Conservation (phyloP, 306 rosid genomes). For the Begonia masoniana region DNA sequence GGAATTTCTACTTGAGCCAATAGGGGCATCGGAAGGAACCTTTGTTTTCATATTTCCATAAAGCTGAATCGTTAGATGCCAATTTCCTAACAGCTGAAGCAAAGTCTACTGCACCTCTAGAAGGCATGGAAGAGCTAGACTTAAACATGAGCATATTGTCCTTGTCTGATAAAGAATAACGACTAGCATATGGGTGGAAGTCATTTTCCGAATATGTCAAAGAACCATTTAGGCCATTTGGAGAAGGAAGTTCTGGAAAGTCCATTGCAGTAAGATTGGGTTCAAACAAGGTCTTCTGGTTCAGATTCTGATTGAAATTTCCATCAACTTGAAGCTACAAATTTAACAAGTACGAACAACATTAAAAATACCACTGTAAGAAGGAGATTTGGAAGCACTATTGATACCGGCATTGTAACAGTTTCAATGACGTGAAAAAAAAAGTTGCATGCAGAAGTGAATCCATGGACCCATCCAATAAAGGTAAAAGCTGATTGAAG, state of each 20-base stretch:
- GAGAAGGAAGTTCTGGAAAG: constrained; percentile 62
- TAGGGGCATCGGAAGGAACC: constrained; percentile 62
- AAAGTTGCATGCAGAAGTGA: no score
- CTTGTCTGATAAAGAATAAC: constrained; percentile 52
- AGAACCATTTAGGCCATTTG: constrained; percentile 41
- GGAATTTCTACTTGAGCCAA: constrained; percentile 76
- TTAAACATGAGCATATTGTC: constrained; percentile 62
- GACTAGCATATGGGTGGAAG: constrained; percentile 49
- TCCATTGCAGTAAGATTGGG: constrained; percentile 76
- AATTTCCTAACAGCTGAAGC: constrained; percentile 94
- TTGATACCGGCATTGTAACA: neutral
- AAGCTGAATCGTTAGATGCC: constrained; percentile 84
- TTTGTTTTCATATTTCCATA: constrained; percentile 74
- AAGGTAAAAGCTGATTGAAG: no score
- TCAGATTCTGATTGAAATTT: constrained; percentile 55
- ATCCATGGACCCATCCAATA: no score
- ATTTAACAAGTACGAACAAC: constrained; percentile 3
- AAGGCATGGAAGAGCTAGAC: constrained; percentile 49
- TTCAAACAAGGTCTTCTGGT: constrained; percentile 51
- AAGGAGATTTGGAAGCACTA: neutral
- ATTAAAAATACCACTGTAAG: neutral
- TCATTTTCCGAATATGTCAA: constrained; percentile 54
- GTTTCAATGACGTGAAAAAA: no score
- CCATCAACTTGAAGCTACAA: constrained; percentile 92
- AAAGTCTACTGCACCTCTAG: constrained; percentile 67